Evolutionary conservation across 805 yeast species (phyloP), one percentile per base, ranked within the genome.

Genomic region (Metschnikowia proteae): DNA sequence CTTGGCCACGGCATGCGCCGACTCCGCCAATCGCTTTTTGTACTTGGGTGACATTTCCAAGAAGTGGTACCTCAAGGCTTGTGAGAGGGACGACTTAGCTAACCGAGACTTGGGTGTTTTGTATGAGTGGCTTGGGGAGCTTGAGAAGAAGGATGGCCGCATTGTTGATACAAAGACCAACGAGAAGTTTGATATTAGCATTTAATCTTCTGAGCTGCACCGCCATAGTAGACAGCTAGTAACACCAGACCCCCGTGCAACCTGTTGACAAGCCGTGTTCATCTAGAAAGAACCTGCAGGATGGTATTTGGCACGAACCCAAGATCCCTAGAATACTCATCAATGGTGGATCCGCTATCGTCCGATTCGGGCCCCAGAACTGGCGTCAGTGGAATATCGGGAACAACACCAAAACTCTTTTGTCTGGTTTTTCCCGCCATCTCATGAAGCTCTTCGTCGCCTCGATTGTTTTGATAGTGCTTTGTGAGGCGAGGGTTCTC

Each of bases 61-160:
- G 57, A 59, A 64, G 38, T 71, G 74, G 74, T 72, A 72, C 50
- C 71, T 71, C 48, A 66, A 64, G 53, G 77, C 77, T 3, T 71
- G 75, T 48, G 74, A 72, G 54, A 54, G 70, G 11, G 67, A 67
- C 6, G 71, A 71, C 45, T 49, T 71, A 40, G 77, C 73, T 34
- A 61, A 58, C 43, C 64, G 71, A 32, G 77, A 72, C 56, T 67
- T 72, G 60, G 73, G 66, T 10, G 76, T 72, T 3, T 65, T 72
- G 47, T 72, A 59, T 49, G 74, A 72, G 55, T 72, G 76, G 75
- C 61, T 72, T 37, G 76, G 72, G 2, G 66, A 70, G 35, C 59
- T 70, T 40, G 65, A 66, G 47, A 44, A 55, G 51, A 40, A 51
- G 28, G 53, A 50, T 6, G 64, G 58, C 25, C 36, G 42, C 36